A percentile compares a stretch with the other conserved stretches of the same genome.
phyloP scores from a whole-genome alignment of 768 basidiomycete genomes.

The Mycena vitilis region DNA sequence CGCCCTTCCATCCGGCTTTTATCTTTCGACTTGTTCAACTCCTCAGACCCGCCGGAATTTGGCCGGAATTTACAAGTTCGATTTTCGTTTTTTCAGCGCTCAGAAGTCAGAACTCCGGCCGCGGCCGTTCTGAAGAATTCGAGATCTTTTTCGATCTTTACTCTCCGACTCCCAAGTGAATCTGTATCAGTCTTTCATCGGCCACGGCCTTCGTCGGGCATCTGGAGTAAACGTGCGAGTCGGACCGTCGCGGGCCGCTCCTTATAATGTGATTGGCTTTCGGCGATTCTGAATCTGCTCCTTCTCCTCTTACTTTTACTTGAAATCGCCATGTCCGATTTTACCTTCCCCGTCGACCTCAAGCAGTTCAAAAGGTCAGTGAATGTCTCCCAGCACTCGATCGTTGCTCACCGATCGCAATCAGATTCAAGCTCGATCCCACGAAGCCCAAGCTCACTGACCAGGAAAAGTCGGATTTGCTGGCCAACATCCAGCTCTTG shows the following conservation, averaged over 20 bases:
- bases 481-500: constrained; percentile 80
- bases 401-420: constrained; percentile 29
- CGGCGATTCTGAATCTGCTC: not conserved
- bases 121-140: too few species aligned
- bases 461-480: constrained; percentile 70
- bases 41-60: too few species aligned
- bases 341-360: constrained; percentile 83
- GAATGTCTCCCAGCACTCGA: constrained; percentile 1
- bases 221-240: not conserved
- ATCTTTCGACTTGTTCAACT: too few species aligned
- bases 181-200: too few species aligned
- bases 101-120: too few species aligned
- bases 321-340: constrained; percentile 51
- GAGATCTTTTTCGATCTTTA: too few species aligned
- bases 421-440: constrained; percentile 80
- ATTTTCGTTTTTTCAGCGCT: too few species aligned
- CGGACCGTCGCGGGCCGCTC: not conserved
- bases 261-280: not conserved
- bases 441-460: constrained; percentile 67
- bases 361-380: constrained; percentile 77
- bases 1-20: too few species aligned
- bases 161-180: too few species aligned
- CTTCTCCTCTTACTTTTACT: not conserved
- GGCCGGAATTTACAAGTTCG: too few species aligned
- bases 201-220: not conserved